Evolutionary conservation across 176 grass and related monocot genomes (phyloP), one percentile per base, ranked within the genome.

Genomic region (Aegilops speltoides): DNA sequence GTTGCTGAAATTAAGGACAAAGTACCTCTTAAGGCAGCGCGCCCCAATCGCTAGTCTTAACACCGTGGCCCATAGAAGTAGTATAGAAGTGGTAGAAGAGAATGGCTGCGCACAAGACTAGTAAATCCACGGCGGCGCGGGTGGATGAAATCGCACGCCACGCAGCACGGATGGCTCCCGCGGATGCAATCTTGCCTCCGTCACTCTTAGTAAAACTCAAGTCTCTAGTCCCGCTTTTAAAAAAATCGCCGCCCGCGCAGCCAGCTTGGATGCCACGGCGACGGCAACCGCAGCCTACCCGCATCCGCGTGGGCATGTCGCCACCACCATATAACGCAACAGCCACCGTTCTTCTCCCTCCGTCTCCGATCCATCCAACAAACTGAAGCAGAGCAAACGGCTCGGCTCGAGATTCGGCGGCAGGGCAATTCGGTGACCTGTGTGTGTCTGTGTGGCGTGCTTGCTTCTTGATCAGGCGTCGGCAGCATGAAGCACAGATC

Each of bases 181-280:
- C 38, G 36, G 36, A 38, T 8, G 36, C 36, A 38, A 38, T 38
- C 41, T 46, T 46, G 43, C 36, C 77, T 20, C 15, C 23, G 7
- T 75, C 41, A 45, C 72, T 46, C 24, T 48, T 19, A 54, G 50
- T 54, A 54, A 54, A 75, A 46, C 72, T 50, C 73, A 5, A 52
- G 43, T 52, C 73, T 76, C 73, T 2, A 2, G 38, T 38, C 64
- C 68, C 26, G 6, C 14, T 59, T 16, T 79, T 43, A 31, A 45
- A 78, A 86, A 86, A 40, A 64, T 33, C 22, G 61, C 37, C 54
- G 64, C 83, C 78, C 72, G 73, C 79, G 79, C 89, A 83, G 73
- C 84, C 89, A 90, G 73, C 84, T 86, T 90, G 38, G 29, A 13
- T 70, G 79, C 54, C 54, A 86, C 79, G 62, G 9, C 88, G 68